Evolutionary conservation across 1,284 basidiomycete species (phyloP).

Genomic region (Ustilago trichophora): DNA sequence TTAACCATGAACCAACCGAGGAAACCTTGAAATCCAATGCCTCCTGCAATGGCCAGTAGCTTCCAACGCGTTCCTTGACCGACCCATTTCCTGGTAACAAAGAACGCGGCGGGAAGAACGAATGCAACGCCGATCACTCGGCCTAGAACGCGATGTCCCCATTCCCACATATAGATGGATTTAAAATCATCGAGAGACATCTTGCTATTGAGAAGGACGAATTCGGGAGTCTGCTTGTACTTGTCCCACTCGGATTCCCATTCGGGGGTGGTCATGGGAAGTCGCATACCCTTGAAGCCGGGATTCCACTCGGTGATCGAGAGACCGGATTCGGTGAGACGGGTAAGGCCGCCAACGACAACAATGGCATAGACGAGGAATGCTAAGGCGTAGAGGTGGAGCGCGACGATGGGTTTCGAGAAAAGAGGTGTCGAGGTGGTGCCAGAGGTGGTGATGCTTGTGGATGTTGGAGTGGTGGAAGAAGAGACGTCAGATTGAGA

Average conservation of each 20-base stretch:
- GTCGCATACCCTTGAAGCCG: conserved; percentile 83
- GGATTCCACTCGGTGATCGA: conserved; percentile 99
- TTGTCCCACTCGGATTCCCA: conserved; percentile 94
- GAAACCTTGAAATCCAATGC: conserved; percentile 88
- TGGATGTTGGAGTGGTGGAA: too few relatives aligned
- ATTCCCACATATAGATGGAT: conserved; percentile 98
- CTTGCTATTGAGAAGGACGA: conserved; percentile 78
- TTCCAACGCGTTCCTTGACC: conserved; percentile 71
- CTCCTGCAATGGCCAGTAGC: conserved; percentile 76
- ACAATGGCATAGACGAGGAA: conserved; percentile 89
- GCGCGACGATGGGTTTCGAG: conserved; percentile 76
- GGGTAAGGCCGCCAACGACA: conserved; percentile 93
- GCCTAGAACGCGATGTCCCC: conserved; percentile 92
- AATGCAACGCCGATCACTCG: conserved; percentile 80
- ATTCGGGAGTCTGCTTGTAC: conserved; percentile 95
- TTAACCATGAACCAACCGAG: conserved; percentile 99
- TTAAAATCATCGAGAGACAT: conserved; percentile 93
- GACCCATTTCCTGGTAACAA: conserved; percentile 35
- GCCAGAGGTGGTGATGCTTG: too few relatives aligned
- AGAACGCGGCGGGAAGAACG: conserved; percentile 61
- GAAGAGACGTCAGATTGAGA: neutral
- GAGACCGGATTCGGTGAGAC: conserved; percentile 95
- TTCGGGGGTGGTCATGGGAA: conserved; percentile 78
- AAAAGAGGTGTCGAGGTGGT: neutral
- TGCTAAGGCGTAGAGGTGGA: conserved; percentile 85